Base-by-base conservation (phyloP, 2,329 filamentous ascomycete species). In the Colletotrichum caudatum region DNA sequence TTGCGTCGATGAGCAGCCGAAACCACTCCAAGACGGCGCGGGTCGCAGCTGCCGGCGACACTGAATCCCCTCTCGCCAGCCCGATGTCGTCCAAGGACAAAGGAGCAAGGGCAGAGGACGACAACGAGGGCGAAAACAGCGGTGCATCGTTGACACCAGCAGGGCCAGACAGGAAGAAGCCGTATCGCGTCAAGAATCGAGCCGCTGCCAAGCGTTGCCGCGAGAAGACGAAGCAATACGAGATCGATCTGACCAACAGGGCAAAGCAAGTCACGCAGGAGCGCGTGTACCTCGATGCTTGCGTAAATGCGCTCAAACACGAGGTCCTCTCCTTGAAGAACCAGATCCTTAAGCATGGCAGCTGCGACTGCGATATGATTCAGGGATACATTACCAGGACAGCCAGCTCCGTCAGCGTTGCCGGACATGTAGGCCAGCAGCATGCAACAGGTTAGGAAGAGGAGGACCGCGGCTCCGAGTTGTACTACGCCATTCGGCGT, bases 181-280 rank as follows among this genome's bases (percentile, higher is more conserved):
- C 57, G 1, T 64, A 73, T 20, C 71, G 68, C 9, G 68, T 71
- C 26, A 73, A 71, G n/a, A 73, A 73, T 5, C 71, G 71, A 20
- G 71, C 68, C 1, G 71, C 71, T 1, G 71, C 71, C 20, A 73
- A 73, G 60, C 71, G 71, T 8, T 73, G 71, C 11, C 71, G 71
- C 23, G 68, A 73, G 18, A 73, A 73, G 29, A 71, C 68, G 26
- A 73, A 70, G 33, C 67, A 68, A 23, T 64, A 71, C 29, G 71
- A 73, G 29, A 33, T 64, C 3, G 68, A 73, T 14, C 64, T 73
- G 18, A 50, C 44, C 5, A 63, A 39, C 39, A 59, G 37, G 26
- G 71, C 71, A 37, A 64, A 64, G n/a, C 48, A 60, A 26, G 59
- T 71, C 16, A 64, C 59, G 3, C 9, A 51, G 20, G 60, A 73